Base-by-base conservation (phyloP, 495 filamentous ascomycete genomes). In the Aspergillus panamensis region DNA sequence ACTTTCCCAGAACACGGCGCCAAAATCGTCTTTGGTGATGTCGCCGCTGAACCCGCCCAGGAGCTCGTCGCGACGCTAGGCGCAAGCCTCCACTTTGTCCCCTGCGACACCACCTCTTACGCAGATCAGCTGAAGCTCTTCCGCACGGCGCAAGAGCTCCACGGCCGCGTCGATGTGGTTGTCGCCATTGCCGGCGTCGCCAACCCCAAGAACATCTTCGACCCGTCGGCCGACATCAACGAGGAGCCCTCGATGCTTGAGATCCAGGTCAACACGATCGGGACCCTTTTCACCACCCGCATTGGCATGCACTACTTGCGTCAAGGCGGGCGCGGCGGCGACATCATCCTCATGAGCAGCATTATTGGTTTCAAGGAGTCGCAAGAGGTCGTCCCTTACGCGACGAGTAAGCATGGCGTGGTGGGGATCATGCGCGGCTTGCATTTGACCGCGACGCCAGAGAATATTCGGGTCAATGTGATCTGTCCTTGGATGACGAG, bases 401-500 rank as follows among this genome's bases (percentile, higher is more conserved):
- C 30, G 32, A 45, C 53, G 31, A 48, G 42, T 33, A 55, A 55
- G 14, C 53, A 55, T 29, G 53, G 53, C 10, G 53, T 55, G 14
- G 43, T 55, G 30, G 53, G 53, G 30, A 48, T 55, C 14, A 55
- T 55, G 53, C 53, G 53, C n/a, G 53, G 42, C 7, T 14, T 55
- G 17, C 53, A 55, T 39, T 37, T 37, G 42, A 17, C 16, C 10
- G 53, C 53, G 1, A 32, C n/a, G 16, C 9, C 9, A 12, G 42
- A 55, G 17, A 29, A 29, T 8, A 55, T 55, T 30, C 30, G n/a
- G 16, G 53, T 56, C 3, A 56, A 56, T 48, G 43, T 48, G 31
- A 49, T 56, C 21, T 56, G 53, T 49, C 53, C 53, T 13, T 56
- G 53, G 53, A 35, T 56, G 17, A 56, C 53, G 32, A 48, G 43